Evolutionary conservation across 202 grass and related monocot genomes (phyloP), one percentile per base, ranked within the genome.

Genomic region (Setaria viridis): DNA sequence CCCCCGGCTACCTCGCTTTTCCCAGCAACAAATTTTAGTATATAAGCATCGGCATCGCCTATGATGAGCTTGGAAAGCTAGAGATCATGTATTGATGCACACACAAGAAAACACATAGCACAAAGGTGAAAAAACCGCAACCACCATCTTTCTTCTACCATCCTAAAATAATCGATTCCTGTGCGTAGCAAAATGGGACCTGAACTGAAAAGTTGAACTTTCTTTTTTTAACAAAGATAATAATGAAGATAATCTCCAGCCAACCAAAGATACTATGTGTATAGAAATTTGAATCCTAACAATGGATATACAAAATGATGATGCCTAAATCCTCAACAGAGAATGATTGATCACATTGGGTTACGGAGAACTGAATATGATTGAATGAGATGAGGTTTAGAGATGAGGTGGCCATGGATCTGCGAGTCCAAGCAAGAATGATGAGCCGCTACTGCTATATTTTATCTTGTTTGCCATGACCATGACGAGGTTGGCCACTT

Each of bases 401-500:
- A 25, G 25, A 25, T 25, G 49, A 30, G 10, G 6, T 2, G 32
- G 25, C 25, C 25, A 17, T 34, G 1, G 51, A 59, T 46, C 54
- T 70, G 14, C 4, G 20, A 85, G 60, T 80, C 81, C 41, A 85
- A 70, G 69, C 39, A 80, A 85, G 73, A 32, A 80, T 80, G 76
- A 76, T 88, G 80, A 60, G 47, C 13, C 43, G 69, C 69, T 72
- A n/a, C 12, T 45, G 69, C 69, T 50, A n/a, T 41, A n/a, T 34
- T 73, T 79, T 85, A 76, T 87, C 76, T 59, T 50, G 87, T 86
- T 82, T 62, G 90, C 64, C 78, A 89, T 80, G 15, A 74, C 86
- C 90, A 91, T 82, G 34, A 74, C 84, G 46, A 65, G 25, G 25
- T 25, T 25, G 32, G 72, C 9, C 83, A 79, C 70, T 64, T 84